Conservation (phyloP, 2,329 filamentous ascomycete species). For the Mycosphaerella sp. region DNA sequence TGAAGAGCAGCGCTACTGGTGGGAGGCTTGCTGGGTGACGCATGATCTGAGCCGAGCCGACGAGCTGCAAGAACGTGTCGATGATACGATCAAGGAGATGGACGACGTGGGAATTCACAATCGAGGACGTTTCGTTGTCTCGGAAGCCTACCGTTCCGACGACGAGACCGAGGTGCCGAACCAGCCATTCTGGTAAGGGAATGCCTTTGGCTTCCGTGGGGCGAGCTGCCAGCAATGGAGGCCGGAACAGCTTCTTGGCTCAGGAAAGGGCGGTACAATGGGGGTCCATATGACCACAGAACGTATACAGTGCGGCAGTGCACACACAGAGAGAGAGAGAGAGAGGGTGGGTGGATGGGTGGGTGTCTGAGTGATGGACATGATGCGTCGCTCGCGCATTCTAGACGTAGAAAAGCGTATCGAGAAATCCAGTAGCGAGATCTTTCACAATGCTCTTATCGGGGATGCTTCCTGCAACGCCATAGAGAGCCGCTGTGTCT, state of each 20-base stretch:
- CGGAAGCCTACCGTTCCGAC: constrained; percentile 2
- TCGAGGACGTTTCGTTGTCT: constrained; percentile 7
- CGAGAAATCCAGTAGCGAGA: constrained; percentile 82
- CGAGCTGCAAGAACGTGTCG: constrained; percentile 12
- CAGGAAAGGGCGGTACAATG: no score
- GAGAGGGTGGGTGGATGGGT: neutral
- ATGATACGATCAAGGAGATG: constrained; percentile 15
- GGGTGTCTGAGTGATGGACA: neutral
- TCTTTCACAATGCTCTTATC: constrained; percentile 94
- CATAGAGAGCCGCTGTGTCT: constrained; percentile 83
- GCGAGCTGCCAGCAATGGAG: no score
- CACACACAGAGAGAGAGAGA: neutral
- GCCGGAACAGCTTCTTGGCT: no score
- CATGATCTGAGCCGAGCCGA: constrained; percentile 14
- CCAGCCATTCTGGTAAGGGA: constrained; percentile 11
- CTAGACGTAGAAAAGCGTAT: constrained; percentile 54
- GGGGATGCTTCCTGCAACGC: constrained; percentile 87
- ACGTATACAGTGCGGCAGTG: neutral
- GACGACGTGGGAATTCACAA: constrained; percentile 18
- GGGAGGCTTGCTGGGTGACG: constrained; percentile 19
- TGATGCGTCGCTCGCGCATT: neutral
- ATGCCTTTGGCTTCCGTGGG: neutral
- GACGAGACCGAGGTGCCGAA: constrained; percentile 4
- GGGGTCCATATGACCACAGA: neutral
- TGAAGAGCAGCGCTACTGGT: constrained; percentile 17